phyloP scores from a whole-genome alignment of 805 yeast species.

The Spathaspora passalidarum region DNA sequence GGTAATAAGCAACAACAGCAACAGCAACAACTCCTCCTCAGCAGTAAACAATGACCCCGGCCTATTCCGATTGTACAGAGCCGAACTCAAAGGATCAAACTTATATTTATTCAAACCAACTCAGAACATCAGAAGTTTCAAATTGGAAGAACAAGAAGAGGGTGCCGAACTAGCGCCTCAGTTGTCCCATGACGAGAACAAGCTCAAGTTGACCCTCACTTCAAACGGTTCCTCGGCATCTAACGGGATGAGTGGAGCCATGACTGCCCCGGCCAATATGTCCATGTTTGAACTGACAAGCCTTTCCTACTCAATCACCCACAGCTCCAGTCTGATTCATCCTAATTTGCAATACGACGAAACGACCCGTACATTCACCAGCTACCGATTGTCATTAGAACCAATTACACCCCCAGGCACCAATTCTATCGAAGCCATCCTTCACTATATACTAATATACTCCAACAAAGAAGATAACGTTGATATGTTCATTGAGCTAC shows the following conservation, averaged over 20 bases:
- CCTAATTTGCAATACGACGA: conserved; percentile 46
- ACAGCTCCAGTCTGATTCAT: conserved; percentile 15
- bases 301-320: not conserved
- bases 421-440: conserved; percentile 60
- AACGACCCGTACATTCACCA: conserved; percentile 27
- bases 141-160: conserved; percentile 10
- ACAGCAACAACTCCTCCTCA: too few relatives aligned
- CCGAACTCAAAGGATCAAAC: conserved; percentile 67
- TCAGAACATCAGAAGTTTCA: conserved; percentile 36
- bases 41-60: too few relatives aligned
- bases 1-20: conserved; percentile 29
- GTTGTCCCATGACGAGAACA: not conserved
- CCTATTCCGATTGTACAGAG: conserved; percentile 55
- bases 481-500: conserved; percentile 19
- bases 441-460: conserved; percentile 62
- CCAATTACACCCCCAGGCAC: not conserved
- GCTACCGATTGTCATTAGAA: not conserved
- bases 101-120: conserved; percentile 60
- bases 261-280: not conserved
- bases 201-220: not conserved
- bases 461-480: conserved; percentile 10
- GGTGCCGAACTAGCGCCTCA: not conserved
- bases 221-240: not conserved
- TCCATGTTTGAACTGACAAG: conserved; percentile 12
- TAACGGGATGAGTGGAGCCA: not conserved